A percentile compares a stretch with the other conserved stretches of the same genome.
Evolutionary conservation across 2,329 filamentous ascomycete species (phyloP).

Genomic region (Dryadomyces quercivorus): DNA sequence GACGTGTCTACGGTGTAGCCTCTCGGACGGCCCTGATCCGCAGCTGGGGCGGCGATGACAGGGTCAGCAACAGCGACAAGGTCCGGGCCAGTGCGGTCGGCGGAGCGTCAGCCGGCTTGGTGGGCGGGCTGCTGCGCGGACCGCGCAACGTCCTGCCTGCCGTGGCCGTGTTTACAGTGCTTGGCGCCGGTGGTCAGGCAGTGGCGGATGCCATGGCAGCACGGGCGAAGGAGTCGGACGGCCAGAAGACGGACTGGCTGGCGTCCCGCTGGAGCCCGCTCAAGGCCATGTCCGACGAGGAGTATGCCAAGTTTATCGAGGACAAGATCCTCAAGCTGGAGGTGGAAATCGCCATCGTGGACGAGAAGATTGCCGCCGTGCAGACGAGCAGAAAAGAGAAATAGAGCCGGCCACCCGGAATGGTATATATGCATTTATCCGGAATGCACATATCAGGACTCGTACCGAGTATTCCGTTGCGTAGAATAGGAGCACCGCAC

Average conservation of each 20-base stretch:
- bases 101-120: constrained; percentile 55
- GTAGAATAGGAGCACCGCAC: no score
- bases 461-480: no score
- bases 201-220: constrained; percentile 12
- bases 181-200: constrained; percentile 21
- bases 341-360: constrained; percentile 65
- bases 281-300: constrained; percentile 53
- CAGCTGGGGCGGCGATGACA: constrained; percentile 36
- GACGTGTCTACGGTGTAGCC: constrained; percentile 21
- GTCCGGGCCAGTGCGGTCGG: constrained; percentile 57
- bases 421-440: background rate
- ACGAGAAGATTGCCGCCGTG: constrained; percentile 52
- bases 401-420: no score
- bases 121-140: constrained; percentile 41
- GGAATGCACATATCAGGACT: background rate
- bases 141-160: constrained; percentile 40
- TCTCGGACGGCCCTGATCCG: constrained; percentile 34
- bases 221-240: background rate
- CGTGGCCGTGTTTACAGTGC: constrained; percentile 32
- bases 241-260: constrained; percentile 20
- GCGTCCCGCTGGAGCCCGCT: constrained; percentile 64
- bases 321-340: constrained; percentile 62
- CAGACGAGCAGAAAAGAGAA: constrained; percentile 1
- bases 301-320: constrained; percentile 57
- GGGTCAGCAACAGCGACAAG: constrained; percentile 45